Conservation (phyloP, 768 basidiomycete genomes). For the Fistulinella prunicolor region DNA sequence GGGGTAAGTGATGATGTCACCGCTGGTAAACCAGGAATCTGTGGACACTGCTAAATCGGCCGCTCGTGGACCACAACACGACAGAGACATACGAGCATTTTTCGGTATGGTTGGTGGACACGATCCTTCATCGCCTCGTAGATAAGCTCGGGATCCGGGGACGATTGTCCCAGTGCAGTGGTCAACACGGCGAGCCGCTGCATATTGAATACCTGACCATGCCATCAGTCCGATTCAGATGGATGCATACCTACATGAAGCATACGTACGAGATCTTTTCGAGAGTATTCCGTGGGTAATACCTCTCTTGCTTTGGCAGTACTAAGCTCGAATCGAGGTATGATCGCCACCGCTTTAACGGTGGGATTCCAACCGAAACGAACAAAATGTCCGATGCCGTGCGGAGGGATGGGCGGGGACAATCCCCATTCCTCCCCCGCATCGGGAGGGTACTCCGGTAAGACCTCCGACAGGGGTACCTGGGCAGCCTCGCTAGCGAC, state of each 20-base stretch:
- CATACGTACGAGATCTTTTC: slow-evolving; percentile 76
- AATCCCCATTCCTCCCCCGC: slow-evolving; percentile 90
- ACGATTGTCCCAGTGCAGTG: slow-evolving; percentile 84
- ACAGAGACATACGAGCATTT: slow-evolving; percentile 59
- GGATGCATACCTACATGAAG: not conserved
- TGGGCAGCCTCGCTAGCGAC: slow-evolving; percentile 79
- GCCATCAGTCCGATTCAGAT: slow-evolving; percentile 1
- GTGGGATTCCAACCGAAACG: slow-evolving; percentile 80
- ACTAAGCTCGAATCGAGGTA: slow-evolving; percentile 93
- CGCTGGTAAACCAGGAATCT: slow-evolving; percentile 96
- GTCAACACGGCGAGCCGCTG: slow-evolving; percentile 96
- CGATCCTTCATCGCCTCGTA: slow-evolving; percentile 99
- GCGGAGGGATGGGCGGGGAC: slow-evolving; percentile 82
- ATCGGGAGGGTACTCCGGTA: slow-evolving; percentile 93
- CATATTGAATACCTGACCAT: slow-evolving; percentile 86
- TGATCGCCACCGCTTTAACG: slow-evolving; percentile 91
- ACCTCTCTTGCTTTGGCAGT: slow-evolving; percentile 93
- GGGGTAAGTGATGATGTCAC: slow-evolving; percentile 90
- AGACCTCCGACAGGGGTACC: slow-evolving; percentile 92
- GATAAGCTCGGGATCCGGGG: slow-evolving; percentile 93
- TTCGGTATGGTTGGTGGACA: slow-evolving; percentile 95
- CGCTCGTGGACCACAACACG: not conserved
- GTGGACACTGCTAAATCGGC: not conserved
- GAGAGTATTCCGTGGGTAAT: slow-evolving; percentile 78
- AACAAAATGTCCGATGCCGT: slow-evolving; percentile 92